Evolutionary conservation across 805 yeast species (phyloP).

Genomic region (Nakazawaea pomicola): DNA sequence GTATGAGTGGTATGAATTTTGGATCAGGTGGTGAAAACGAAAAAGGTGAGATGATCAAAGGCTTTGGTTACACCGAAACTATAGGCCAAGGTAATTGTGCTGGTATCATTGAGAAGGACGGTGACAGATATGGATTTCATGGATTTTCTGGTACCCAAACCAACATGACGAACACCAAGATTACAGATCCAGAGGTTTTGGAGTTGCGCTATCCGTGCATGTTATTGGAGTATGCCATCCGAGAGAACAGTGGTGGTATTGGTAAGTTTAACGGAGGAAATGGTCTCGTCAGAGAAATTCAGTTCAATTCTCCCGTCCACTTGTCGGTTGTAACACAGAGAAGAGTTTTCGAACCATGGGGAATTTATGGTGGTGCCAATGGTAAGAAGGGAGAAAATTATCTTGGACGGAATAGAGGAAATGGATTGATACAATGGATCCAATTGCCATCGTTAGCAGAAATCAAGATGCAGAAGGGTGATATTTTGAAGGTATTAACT

Average conservation of each 20-base stretch:
- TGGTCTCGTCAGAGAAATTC: slow-evolving; percentile 44
- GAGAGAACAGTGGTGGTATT: slow-evolving; percentile 39
- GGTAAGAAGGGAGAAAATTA: slow-evolving; percentile 41
- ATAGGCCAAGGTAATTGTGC: slow-evolving; percentile 44
- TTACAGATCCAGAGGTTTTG: slow-evolving; percentile 44
- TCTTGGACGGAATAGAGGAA: slow-evolving; percentile 28
- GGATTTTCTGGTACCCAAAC: slow-evolving; percentile 43
- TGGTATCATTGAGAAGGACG: slow-evolving; percentile 10
- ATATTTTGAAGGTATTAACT: slow-evolving; percentile 31
- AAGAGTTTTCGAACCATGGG: slow-evolving; percentile 46
- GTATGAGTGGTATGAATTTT: slow-evolving; percentile 80
- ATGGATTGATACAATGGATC: slow-evolving; percentile 25
- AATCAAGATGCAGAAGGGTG: slow-evolving; percentile 32
- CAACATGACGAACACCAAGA: slow-evolving; percentile 46
- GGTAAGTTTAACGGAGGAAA: slow-evolving; percentile 42
- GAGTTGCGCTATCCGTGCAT: slow-evolving; percentile 46
- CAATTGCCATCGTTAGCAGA: slow-evolving; percentile 34
- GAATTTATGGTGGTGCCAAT: slow-evolving; percentile 42
- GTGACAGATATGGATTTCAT: slow-evolving; percentile 22
- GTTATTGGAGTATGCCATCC: slow-evolving; percentile 33
- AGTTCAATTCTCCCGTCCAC: slow-evolving; percentile 32
- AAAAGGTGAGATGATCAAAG: slow-evolving; percentile 27
- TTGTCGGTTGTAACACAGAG: slow-evolving; percentile 43
- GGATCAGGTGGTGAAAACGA: slow-evolving; percentile 57
- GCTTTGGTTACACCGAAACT: slow-evolving; percentile 47